phyloP scores from a whole-genome alignment of 345 rosid genomes.

The Acer saccharum region DNA sequence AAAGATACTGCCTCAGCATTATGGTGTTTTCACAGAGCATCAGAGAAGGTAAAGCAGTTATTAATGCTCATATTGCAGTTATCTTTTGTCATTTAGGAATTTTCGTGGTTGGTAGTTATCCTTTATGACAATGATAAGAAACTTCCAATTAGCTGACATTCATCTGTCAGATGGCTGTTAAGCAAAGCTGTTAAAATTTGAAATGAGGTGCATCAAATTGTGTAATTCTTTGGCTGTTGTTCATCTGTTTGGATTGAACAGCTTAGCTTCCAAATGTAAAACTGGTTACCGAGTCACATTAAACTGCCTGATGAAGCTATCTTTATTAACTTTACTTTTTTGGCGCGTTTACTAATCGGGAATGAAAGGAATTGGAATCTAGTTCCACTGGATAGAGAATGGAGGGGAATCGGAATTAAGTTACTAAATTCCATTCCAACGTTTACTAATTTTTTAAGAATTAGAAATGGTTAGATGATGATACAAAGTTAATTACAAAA shows the following conservation, averaged over 20 bases:
- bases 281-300: not conserved
- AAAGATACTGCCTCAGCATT: slow-evolving; percentile 88
- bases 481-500: too few species aligned
- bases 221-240: not conserved
- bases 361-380: too few species aligned
- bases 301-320: not conserved
- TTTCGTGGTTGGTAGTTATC: slow-evolving; percentile 10
- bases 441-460: too few species aligned
- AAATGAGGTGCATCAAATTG: not conserved
- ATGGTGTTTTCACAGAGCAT: slow-evolving; percentile 93
- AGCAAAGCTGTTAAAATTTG: not conserved
- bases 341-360: too few species aligned
- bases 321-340: not conserved
- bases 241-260: not conserved
- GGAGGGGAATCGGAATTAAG: too few species aligned
- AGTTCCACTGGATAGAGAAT: too few species aligned
- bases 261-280: not conserved
- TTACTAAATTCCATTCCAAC: too few species aligned
- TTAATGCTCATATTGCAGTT: slow-evolving; percentile 8
- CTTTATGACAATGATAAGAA: too few species aligned
- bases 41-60: slow-evolving; percentile 63
- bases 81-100: slow-evolving; percentile 2
- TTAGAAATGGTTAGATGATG: too few species aligned
- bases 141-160: not conserved
- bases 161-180: not conserved